Percentiles rank a stretch among this genome's conserved stretches.
phyloP scores from a whole-genome alignment of 768 basidiomycete genomes.

The Chalciporus sphaerocephalus region DNA sequence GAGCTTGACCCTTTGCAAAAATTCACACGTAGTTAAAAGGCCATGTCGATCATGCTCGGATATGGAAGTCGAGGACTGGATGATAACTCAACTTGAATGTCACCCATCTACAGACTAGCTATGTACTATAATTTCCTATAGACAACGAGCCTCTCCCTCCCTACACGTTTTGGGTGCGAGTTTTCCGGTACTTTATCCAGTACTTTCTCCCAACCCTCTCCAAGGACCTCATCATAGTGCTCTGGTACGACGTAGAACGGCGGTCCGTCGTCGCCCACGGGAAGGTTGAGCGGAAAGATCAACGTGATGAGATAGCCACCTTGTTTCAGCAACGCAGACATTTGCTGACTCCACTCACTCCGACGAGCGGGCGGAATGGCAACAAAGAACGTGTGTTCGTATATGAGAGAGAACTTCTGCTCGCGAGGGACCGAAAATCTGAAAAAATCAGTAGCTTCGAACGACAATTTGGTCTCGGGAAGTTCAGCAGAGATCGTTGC shows the following conservation, averaged over 20 bases:
- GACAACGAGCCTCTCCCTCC: constrained; percentile 50
- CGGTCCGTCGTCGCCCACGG: constrained; percentile 49
- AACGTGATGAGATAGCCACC: constrained; percentile 62
- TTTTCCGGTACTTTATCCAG: constrained; percentile 46
- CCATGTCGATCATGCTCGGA: not conserved
- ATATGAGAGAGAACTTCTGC: constrained; percentile 16
- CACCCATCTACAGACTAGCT: too few species aligned
- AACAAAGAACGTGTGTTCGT: constrained; percentile 49
- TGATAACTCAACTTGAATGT: too few species aligned
- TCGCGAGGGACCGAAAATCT: constrained; percentile 11
- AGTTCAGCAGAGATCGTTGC: not conserved
- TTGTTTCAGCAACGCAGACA: constrained; percentile 51
- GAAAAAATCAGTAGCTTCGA: constrained; percentile 21
- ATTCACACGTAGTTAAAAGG: constrained; percentile 13
- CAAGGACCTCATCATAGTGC: constrained; percentile 50
- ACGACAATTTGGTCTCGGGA: constrained; percentile 8
- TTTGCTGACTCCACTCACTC: constrained; percentile 53
- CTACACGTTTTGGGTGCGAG: constrained; percentile 41
- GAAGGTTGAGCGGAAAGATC: constrained; percentile 51
- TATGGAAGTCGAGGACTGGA: not conserved
- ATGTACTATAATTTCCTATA: constrained; percentile 9
- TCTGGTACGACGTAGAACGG: constrained; percentile 58
- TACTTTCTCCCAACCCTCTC: constrained; percentile 49
- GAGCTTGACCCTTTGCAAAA: constrained; percentile 7
- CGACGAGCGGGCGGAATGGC: constrained; percentile 58